Conservation (phyloP, 2,329 filamentous ascomycete genomes). For the Apiospora saccharicola region DNA sequence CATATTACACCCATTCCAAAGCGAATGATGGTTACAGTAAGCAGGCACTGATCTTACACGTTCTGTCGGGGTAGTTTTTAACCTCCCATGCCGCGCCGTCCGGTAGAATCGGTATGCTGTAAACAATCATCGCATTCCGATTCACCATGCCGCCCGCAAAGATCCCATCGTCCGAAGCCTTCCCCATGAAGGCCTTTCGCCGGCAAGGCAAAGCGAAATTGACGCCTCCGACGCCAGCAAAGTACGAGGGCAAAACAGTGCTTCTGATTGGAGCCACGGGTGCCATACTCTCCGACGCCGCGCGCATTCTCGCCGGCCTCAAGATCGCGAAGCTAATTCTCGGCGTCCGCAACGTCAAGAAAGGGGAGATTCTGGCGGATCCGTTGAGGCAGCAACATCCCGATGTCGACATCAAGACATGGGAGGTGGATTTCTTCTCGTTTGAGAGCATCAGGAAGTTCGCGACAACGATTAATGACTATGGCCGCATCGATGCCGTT, state of each 20-base stretch:
- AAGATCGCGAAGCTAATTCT: background rate
- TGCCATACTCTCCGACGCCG: background rate
- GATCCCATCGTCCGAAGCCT: background rate
- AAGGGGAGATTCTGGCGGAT: background rate
- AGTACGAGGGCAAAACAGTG: background rate
- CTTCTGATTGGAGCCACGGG: background rate
- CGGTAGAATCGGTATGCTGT: too few species aligned
- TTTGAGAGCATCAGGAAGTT: background rate
- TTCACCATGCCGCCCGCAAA: background rate
- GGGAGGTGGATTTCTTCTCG: background rate
- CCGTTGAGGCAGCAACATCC: background rate
- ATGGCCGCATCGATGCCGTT: slow-evolving; percentile 6
- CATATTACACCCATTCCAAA: background rate
- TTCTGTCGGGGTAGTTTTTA: too few species aligned
- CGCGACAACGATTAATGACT: background rate
- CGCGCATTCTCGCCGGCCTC: background rate
- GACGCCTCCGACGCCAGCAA: background rate
- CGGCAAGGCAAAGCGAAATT: slow-evolving; percentile 1
- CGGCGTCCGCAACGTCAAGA: slow-evolving; percentile 5
- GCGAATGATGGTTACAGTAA: too few species aligned
- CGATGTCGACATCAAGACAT: background rate
- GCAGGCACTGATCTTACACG: too few species aligned
- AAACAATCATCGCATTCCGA: background rate
- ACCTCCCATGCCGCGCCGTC: too few species aligned
- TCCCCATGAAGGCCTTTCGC: background rate